Conservation (phyloP, 2,329 filamentous ascomycete species). For the Sporothrix brasiliensis region DNA sequence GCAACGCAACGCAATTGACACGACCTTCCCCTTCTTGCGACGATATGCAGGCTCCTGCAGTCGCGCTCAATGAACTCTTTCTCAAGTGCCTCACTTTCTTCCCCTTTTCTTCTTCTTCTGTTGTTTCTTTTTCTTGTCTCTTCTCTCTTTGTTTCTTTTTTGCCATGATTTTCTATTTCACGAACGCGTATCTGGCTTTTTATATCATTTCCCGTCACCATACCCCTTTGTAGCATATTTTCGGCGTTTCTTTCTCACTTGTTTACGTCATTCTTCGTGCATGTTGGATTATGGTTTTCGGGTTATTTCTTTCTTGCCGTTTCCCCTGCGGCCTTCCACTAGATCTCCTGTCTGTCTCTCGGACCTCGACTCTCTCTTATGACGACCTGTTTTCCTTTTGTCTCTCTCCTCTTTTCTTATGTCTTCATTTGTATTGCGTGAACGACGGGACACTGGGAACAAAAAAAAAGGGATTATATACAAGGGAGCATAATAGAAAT, state of each 20-base stretch:
- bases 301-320: background rate
- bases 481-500: background rate
- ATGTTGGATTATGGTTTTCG: background rate
- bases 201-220: constrained; percentile 27
- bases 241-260: constrained; percentile 20
- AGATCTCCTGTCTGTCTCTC: constrained; percentile 17
- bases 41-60: background rate
- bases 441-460: constrained; percentile 9
- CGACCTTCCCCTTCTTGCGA: background rate
- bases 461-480: constrained; percentile 1
- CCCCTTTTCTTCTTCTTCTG: background rate
- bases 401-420: constrained; percentile 4
- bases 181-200: constrained; percentile 28
- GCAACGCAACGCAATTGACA: too few species aligned
- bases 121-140: background rate
- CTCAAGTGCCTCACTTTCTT: background rate
- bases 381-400: background rate
- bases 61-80: background rate
- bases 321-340: constrained; percentile 11
- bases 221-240: constrained; percentile 32
- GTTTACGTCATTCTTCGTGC: background rate
- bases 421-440: constrained; percentile 27
- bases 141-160: constrained; percentile 17
- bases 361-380: background rate
- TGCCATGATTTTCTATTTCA: constrained; percentile 11